Evolutionary conservation across 2,329 filamentous ascomycete genomes (phyloP).

Genomic region (Epichloe scottii): DNA sequence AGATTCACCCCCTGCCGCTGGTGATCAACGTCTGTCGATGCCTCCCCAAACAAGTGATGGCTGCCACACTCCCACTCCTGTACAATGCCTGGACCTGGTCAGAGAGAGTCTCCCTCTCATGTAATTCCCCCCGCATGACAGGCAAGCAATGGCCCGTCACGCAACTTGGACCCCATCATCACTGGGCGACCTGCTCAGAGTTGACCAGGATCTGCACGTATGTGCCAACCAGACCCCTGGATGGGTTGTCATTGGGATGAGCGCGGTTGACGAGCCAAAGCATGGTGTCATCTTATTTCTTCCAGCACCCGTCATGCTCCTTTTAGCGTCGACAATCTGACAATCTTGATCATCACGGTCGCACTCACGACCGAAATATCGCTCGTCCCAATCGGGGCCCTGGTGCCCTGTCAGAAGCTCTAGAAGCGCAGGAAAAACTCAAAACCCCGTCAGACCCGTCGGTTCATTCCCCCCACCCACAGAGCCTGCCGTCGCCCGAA

Average conservation of each 20-base stretch:
- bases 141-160: not conserved
- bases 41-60: not conserved
- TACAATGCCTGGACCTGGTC: too few species aligned
- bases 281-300: constrained; percentile 1
- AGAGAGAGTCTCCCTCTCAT: too few species aligned
- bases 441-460: not conserved
- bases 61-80: not conserved
- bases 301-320: constrained; percentile 1
- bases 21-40: constrained; percentile 1
- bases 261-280: not conserved
- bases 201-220: not conserved
- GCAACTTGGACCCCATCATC: not conserved
- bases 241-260: not conserved
- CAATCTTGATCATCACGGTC: constrained; percentile 3
- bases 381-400: constrained; percentile 3
- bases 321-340: constrained; percentile 7
- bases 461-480: not conserved
- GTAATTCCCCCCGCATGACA: too few species aligned
- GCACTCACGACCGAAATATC: not conserved
- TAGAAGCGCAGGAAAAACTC: constrained; percentile 1
- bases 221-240: not conserved
- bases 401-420: constrained; percentile 4
- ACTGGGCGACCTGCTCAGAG: not conserved
- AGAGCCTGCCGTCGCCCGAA: not conserved
- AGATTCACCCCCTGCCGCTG: not conserved